phyloP scores from a whole-genome alignment of 1,284 basidiomycete species.

The Leccinum variabile region DNA sequence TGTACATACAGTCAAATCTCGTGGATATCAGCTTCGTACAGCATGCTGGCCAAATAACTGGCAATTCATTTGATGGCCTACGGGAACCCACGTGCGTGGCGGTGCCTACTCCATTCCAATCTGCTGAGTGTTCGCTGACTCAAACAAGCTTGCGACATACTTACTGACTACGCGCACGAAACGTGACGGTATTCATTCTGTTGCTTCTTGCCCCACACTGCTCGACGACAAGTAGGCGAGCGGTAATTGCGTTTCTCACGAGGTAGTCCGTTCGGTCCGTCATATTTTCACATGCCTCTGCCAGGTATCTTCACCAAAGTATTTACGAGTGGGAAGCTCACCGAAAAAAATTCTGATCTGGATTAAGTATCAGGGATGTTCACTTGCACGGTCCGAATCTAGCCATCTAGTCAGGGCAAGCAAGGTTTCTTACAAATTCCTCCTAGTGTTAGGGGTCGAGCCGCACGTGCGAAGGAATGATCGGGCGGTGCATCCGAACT shows the following conservation, averaged over 20 bases:
- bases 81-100: neutral
- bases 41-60: neutral
- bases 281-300: neutral
- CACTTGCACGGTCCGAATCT: neutral
- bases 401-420: slow-evolving; percentile 7
- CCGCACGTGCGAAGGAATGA: neutral
- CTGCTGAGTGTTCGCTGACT: neutral
- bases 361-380: neutral
- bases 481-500: neutral
- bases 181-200: neutral
- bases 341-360: neutral
- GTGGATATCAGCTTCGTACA: neutral
- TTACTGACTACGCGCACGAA: neutral
- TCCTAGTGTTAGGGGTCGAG: slow-evolving; percentile 1
- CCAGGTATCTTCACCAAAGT: neutral
- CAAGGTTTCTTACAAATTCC: slow-evolving; percentile 8
- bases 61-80: slow-evolving; percentile 1
- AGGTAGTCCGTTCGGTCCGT: neutral
- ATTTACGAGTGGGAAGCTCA: neutral
- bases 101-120: neutral
- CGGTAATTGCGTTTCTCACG: neutral
- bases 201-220: neutral
- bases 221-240: neutral
- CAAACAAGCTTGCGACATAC: neutral
- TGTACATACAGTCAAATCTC: neutral